These are phyloP conservation scores for Ophiostoma ulmi DNA, from an alignment of 2,329 filamentous ascomycete species.

Conservation along the genomic window DNA sequence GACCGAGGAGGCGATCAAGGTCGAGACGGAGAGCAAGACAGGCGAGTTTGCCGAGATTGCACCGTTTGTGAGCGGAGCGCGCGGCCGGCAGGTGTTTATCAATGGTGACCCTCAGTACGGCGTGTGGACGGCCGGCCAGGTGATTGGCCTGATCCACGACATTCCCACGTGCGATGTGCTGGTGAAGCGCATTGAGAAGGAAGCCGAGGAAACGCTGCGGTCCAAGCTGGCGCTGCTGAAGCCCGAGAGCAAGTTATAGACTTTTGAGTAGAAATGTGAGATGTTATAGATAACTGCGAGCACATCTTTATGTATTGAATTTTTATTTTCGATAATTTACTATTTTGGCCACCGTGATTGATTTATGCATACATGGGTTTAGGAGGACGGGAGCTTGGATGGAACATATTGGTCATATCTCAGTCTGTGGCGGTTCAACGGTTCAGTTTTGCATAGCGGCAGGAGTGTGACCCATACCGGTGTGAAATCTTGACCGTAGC, in stretches of 20 bases:
- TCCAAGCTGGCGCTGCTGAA: slow-evolving; percentile 54
- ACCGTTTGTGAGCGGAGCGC: slow-evolving; percentile 80
- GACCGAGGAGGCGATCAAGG: slow-evolving; percentile 68
- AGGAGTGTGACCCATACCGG: neutral
- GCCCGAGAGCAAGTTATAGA: slow-evolving; percentile 55
- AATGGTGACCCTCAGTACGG: slow-evolving; percentile 89
- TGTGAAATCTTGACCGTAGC: neutral
- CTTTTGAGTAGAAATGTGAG: neutral
- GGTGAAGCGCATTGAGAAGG: slow-evolving; percentile 67
- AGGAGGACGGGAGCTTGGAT: neutral
- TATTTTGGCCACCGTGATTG: too few relatives aligned
- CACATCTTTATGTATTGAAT: too few relatives aligned
- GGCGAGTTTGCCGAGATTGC: slow-evolving; percentile 89
- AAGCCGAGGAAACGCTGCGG: slow-evolving; percentile 62
- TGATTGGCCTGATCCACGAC: slow-evolving; percentile 83
- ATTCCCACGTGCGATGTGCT: slow-evolving; percentile 70
- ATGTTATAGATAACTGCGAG: too few relatives aligned
- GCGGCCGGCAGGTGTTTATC: slow-evolving; percentile 84
- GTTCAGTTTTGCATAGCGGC: neutral
- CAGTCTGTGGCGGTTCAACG: neutral
- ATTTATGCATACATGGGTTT: neutral
- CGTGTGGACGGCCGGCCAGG: slow-evolving; percentile 94
- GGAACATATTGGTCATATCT: neutral
- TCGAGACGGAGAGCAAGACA: slow-evolving; percentile 75
- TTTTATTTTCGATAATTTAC: too few relatives aligned